Base-by-base conservation (phyloP, 257 asterid genomes). In the Lavandula angustifolia region DNA sequence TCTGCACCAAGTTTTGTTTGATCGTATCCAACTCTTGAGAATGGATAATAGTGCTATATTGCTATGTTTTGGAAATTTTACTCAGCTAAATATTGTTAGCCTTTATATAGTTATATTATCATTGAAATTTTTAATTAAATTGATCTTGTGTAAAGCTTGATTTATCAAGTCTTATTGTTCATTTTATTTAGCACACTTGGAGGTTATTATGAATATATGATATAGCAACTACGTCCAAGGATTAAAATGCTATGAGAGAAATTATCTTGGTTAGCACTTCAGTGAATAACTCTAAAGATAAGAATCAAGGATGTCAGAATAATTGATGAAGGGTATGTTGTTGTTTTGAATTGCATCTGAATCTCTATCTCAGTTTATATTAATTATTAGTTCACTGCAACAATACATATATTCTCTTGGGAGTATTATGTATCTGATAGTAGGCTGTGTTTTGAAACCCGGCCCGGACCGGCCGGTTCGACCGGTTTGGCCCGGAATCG, bases 1-100 rank as follows among this genome's bases (percentile, higher is more conserved):
- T 37, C 34, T 29, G 60, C 67, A 27, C 48, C 46, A 31, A 43
- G 17, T 60, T 46, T 58, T 65, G 73, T 50, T 66, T 58, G 18
- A 6, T 62, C 32, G 7, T 52, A 37, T 9, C 60, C 51, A 33
- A 6, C 12, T 1, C 18, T 53, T 64, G 29, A 12, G 27, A 31
- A 9, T 9, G 35, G 55, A 18, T 56, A 38, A 22, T 68, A 7
- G 40, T 47, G 66, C 35, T 48, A 38, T 58, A 9, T 37, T 37
- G 7, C 9, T 22, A 37, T 37, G 51, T 60, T 49, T 31, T 57
- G 56, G 37, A 44, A 67, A 7, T 41, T 27, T 6, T 22, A 22
- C 27, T 0, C 27, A 22, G 27, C 27, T 22, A 22, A 22, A 22
- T 22, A 22, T 22, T 22, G 2, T 22, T 22, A 22, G 27, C 27